Percentiles rank a stretch among this genome's conserved stretches.
phyloP scores from a whole-genome alignment of 768 basidiomycete species.

The Tulasnella sp. region DNA sequence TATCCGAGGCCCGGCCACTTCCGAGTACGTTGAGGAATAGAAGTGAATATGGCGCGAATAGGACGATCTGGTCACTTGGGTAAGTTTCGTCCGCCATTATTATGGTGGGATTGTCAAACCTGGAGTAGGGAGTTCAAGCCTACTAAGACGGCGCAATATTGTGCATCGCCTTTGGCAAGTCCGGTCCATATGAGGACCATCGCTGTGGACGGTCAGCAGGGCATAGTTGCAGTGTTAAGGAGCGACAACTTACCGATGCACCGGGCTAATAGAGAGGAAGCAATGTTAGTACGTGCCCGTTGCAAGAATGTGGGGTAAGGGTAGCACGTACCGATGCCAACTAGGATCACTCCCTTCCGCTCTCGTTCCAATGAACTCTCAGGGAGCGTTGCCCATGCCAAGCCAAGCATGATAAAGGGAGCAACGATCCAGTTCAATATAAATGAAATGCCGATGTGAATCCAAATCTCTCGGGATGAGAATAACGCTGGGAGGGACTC shows the following conservation, averaged over 20 bases:
- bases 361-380: slow-evolving; percentile 51
- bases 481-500: slow-evolving; percentile 52
- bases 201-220: slow-evolving; percentile 28
- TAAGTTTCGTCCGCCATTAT: not conserved
- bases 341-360: slow-evolving; percentile 69
- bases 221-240: not conserved
- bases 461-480: slow-evolving; percentile 41
- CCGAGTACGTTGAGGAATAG: slow-evolving; percentile 65
- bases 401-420: slow-evolving; percentile 70
- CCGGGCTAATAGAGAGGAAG: slow-evolving; percentile 4
- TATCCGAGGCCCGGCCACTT: slow-evolving; percentile 27
- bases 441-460: slow-evolving; percentile 54
- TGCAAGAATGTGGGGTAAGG: slow-evolving; percentile 15
- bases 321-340: slow-evolving; percentile 63
- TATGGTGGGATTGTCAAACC: slow-evolving; percentile 3
- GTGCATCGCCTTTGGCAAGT: slow-evolving; percentile 51
- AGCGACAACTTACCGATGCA: slow-evolving; percentile 11
- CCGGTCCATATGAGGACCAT: slow-evolving; percentile 79
- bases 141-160: slow-evolving; percentile 71
- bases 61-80: slow-evolving; percentile 36
- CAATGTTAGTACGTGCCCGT: not conserved
- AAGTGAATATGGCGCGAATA: slow-evolving; percentile 62
- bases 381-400: slow-evolving; percentile 77
- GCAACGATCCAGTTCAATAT: slow-evolving; percentile 70
- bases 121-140: slow-evolving; percentile 71